phyloP scores from a whole-genome alignment of 2,329 filamentous ascomycete species.

The Aspergillus eucalypticola region DNA sequence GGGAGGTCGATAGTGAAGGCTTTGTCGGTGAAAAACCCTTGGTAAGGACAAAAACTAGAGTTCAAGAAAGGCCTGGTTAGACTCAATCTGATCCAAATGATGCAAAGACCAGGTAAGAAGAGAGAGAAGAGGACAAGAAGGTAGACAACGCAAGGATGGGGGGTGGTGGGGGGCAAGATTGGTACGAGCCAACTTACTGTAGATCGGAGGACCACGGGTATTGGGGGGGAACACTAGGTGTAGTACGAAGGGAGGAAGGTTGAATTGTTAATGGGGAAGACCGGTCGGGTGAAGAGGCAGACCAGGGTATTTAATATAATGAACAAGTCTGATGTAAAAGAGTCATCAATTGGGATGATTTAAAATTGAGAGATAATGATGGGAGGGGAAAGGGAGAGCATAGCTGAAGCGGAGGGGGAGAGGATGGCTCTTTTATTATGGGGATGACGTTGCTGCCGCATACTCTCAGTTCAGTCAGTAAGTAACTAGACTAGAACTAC shows the following conservation, averaged over 20 bases:
- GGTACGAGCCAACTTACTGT: conserved; percentile 10
- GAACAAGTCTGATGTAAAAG: background rate
- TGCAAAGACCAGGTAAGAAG: background rate
- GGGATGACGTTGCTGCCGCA: background rate
- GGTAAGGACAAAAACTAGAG: conserved; percentile 6
- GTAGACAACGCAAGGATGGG: background rate
- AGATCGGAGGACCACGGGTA: background rate
- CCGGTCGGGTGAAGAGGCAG: background rate
- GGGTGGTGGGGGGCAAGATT: background rate
- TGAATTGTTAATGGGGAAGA: background rate
- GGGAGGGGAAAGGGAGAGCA: background rate
- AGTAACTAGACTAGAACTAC: background rate
- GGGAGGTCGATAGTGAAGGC: background rate
- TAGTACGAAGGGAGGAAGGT: background rate
- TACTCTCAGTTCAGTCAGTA: no score
- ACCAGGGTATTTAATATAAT: background rate
- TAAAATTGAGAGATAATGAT: background rate
- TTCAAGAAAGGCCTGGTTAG: conserved; percentile 11
- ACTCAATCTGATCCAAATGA: conserved; percentile 12
- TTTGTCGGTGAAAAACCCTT: conserved; percentile 8
- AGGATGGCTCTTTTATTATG: background rate
- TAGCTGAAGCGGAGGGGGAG: background rate
- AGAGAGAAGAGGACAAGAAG: background rate
- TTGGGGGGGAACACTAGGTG: background rate
- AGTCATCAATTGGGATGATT: background rate